These are phyloP conservation scores for Harringtonia lauricola DNA, from an alignment of 2,329 filamentous ascomycete genomes.

Conservation along the genomic window DNA sequence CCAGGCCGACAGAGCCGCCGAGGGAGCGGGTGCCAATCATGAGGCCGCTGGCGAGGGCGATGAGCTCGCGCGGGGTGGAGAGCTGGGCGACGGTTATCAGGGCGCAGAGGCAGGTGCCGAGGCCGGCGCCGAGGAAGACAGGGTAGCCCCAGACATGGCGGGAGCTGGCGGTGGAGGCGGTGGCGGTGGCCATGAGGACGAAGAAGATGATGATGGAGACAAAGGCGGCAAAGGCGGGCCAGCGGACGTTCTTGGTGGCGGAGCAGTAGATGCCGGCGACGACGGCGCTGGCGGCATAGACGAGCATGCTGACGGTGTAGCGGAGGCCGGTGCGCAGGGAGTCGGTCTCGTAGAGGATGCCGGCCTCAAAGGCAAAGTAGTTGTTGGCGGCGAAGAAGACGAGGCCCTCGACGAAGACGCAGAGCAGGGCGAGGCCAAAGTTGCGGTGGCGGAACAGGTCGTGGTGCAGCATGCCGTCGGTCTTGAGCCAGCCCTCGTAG, in stretches of 20 bases:
- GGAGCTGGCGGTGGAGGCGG: constrained; percentile 10
- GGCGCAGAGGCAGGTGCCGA: constrained; percentile 11
- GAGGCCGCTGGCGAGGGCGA: constrained; percentile 18
- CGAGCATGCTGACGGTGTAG: constrained; percentile 23
- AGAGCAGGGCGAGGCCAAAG: constrained; percentile 23
- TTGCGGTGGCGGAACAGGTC: constrained; percentile 25
- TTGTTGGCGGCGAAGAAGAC: constrained; percentile 29
- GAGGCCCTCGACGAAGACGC: constrained; percentile 25
- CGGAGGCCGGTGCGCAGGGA: constrained; percentile 20
- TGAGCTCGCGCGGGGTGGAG: constrained; percentile 24
- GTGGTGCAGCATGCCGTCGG: constrained; percentile 30
- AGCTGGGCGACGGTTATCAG: constrained; percentile 19
- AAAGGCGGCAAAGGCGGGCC: constrained; percentile 17
- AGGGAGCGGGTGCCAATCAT: constrained; percentile 28
- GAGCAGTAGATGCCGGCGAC: constrained; percentile 21
- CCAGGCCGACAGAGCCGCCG: constrained; percentile 37
- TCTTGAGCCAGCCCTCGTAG: constrained; percentile 24
- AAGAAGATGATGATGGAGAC: constrained; percentile 18
- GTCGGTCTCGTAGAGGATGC: constrained; percentile 22
- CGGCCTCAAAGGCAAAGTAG: constrained; percentile 28
- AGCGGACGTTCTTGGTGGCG: constrained; percentile 16
- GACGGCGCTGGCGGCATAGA: constrained; percentile 18
- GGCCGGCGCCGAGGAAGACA: constrained; percentile 1
- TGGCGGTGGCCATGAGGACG: constrained; percentile 20
- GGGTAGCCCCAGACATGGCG: constrained; percentile 24